These are phyloP conservation scores for Coemansia sp. DNA, from an alignment of 192 early-diverging fungal genomes.

Conservation along the genomic window DNA sequence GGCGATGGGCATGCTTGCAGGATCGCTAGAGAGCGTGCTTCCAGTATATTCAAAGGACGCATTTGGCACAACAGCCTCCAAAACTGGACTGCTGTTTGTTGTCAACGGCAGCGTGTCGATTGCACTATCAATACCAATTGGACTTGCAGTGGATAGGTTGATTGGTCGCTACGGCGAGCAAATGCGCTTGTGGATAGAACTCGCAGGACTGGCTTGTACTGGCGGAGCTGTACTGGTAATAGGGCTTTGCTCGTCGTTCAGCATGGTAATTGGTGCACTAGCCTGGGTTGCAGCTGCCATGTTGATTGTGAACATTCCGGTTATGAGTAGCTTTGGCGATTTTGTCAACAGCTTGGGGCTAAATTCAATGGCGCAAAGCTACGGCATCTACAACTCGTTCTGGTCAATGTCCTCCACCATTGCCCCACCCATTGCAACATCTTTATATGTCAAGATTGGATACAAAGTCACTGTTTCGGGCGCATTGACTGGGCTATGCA, in stretches of 20 bases:
- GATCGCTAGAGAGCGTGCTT: slow-evolving; percentile 33
- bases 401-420: slow-evolving; percentile 34
- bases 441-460: slow-evolving; percentile 35
- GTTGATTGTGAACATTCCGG: slow-evolving; percentile 34
- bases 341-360: slow-evolving; percentile 41
- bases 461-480: slow-evolving; percentile 24
- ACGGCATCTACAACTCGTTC: slow-evolving; percentile 38
- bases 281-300: slow-evolving; percentile 13
- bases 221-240: slow-evolving; percentile 18
- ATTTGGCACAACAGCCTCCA: slow-evolving; percentile 21
- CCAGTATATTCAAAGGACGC: slow-evolving; percentile 33
- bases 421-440: slow-evolving; percentile 41
- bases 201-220: slow-evolving; percentile 18
- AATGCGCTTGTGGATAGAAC: slow-evolving; percentile 21
- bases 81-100: slow-evolving; percentile 31
- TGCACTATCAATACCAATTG: slow-evolving; percentile 20
- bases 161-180: slow-evolving; percentile 23
- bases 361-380: slow-evolving; percentile 44
- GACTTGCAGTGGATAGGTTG: slow-evolving; percentile 22
- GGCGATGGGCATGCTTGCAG: slow-evolving; percentile 15
- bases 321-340: slow-evolving; percentile 51
- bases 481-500: slow-evolving; percentile 15
- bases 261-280: slow-evolving; percentile 11
- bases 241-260: slow-evolving; percentile 34
- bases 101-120: slow-evolving; percentile 32